phyloP scores from a whole-genome alignment of 108 stramenopile species.

The Conticribra weissflogii region DNA sequence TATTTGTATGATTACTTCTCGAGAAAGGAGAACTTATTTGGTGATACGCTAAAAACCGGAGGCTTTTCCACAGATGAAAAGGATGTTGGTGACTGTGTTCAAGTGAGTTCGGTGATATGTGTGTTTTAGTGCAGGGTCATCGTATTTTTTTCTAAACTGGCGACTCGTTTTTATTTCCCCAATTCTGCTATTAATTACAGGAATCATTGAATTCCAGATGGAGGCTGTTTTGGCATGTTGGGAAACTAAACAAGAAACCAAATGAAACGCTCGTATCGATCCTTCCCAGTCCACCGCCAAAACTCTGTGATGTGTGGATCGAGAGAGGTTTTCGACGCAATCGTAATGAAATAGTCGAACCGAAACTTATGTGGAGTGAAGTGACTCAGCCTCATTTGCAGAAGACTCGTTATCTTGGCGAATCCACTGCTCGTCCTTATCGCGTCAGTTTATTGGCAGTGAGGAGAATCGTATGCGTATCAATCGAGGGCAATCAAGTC shows the following conservation, averaged over 20 bases:
- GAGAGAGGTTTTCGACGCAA: constrained; percentile 71
- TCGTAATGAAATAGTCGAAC: constrained; percentile 62
- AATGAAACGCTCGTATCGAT: neutral
- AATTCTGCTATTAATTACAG: constrained; percentile 1
- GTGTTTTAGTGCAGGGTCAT: too few relatives aligned
- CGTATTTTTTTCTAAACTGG: too few relatives aligned
- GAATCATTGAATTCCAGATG: constrained; percentile 43
- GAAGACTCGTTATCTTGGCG: constrained; percentile 2
- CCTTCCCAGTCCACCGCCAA: constrained; percentile 13
- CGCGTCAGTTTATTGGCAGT: constrained; percentile 36
- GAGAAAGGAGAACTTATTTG: neutral
- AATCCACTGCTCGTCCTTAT: constrained; percentile 25
- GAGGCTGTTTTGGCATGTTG: constrained; percentile 38
- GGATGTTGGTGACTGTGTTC: constrained; percentile 37
- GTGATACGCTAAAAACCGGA: constrained; percentile 29
- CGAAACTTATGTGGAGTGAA: constrained; percentile 74
- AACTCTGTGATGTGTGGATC: constrained; percentile 56
- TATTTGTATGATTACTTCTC: constrained; percentile 46
- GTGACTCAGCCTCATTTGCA: constrained; percentile 42
- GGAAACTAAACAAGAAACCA: neutral
- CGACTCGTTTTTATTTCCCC: neutral
- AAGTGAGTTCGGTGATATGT: constrained; percentile 10
- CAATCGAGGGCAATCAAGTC: neutral
- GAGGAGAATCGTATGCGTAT: constrained; percentile 31
- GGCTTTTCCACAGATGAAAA: constrained; percentile 17